Conservation (phyloP, 169 alveolate genomes). For the Eimeria mitis region DNA sequence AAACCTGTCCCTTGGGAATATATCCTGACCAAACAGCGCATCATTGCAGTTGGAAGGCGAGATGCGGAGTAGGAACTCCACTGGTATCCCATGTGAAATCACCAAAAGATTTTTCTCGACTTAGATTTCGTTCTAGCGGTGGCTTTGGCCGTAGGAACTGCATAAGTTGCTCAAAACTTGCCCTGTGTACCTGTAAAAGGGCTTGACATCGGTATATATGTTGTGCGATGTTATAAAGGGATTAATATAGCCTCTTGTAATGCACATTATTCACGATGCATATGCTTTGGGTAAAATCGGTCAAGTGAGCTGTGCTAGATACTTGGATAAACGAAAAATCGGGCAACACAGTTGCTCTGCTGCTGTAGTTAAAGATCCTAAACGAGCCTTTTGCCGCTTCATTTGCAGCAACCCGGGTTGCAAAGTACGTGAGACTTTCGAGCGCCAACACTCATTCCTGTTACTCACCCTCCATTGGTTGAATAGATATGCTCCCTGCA, state of each 20-base stretch:
- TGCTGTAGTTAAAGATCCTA: not conserved
- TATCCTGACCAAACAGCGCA: constrained; percentile 41
- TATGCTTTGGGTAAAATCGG: not conserved
- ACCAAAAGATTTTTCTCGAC: not conserved
- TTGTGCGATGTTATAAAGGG: not conserved
- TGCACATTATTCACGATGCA: not conserved
- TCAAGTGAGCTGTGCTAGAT: not conserved
- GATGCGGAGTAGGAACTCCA: not conserved
- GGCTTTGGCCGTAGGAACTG: not conserved
- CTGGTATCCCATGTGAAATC: too few species aligned
- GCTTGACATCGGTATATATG: not conserved
- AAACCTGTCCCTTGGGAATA: constrained; percentile 57
- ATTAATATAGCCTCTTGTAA: not conserved
- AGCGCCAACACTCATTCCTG: not conserved
- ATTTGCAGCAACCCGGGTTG: not conserved
- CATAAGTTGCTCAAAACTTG: not conserved
- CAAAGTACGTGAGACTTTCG: not conserved
- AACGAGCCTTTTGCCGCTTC: not conserved
- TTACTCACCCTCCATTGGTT: constrained; percentile 65
- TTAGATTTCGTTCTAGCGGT: not conserved
- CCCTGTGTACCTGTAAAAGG: not conserved
- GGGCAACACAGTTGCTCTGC: not conserved
- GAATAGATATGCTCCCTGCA: constrained; percentile 43
- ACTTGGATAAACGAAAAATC: too few species aligned
- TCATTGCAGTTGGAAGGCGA: not conserved